Evolutionary conservation across 164 flowering plant genomes (phyloP).

Genomic region (Piper betle): DNA sequence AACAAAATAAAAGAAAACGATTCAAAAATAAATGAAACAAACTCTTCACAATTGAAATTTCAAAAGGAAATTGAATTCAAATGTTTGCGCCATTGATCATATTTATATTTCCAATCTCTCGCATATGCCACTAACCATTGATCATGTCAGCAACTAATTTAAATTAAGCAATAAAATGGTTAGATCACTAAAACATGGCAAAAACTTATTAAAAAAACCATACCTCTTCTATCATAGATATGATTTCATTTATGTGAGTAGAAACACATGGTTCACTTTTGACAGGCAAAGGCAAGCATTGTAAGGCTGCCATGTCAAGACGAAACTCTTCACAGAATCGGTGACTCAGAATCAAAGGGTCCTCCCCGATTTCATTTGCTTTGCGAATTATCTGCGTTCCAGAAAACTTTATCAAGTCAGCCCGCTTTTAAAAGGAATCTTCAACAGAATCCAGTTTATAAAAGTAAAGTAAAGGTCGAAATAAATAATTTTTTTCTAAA

Average conservation of each 20-base stretch:
- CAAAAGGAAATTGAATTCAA: no score
- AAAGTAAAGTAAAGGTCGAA: no score
- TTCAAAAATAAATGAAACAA: no score
- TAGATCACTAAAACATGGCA: background rate
- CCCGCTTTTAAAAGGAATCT: background rate
- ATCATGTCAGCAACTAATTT: no score
- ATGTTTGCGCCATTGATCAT: no score
- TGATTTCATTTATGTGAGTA: constrained; percentile 69
- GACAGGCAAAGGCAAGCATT: constrained; percentile 58
- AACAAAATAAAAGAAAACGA: no score
- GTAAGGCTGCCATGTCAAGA: constrained; percentile 67
- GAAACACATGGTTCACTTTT: constrained; percentile 68
- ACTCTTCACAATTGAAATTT: no score
- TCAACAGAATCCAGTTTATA: no score
- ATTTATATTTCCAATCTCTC: no score
- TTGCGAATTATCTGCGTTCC: constrained; percentile 58
- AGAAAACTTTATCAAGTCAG: background rate
- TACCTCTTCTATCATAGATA: constrained; percentile 68
- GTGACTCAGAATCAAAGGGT: constrained; percentile 55
- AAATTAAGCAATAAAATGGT: no score
- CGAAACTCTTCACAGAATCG: constrained; percentile 67
- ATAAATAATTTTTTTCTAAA: no score
- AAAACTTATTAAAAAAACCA: background rate
- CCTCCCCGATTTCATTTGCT: constrained; percentile 68
- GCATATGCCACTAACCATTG: no score